Conservation (phyloP, 2,329 filamentous ascomycete species). For the Aspergillus carbonarius region DNA sequence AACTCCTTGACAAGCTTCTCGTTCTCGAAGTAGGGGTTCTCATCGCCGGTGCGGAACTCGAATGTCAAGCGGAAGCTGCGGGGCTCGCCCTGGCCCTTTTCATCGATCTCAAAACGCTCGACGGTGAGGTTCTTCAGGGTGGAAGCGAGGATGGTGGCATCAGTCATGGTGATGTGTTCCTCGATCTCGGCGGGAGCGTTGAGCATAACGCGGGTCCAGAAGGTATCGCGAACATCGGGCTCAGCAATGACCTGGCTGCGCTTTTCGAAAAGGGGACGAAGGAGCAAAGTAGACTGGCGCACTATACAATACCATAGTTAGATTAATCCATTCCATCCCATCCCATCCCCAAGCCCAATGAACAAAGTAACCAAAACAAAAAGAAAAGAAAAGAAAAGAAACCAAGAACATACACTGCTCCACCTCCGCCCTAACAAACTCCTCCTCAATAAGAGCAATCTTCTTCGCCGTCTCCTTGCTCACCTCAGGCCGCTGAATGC, state of each 20-base stretch:
- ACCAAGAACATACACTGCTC: constrained; percentile 59
- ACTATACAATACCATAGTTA: constrained; percentile 50
- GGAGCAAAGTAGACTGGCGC: constrained; percentile 68
- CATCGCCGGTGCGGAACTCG: constrained; percentile 60
- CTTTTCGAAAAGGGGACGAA: constrained; percentile 71
- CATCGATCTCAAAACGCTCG: constrained; percentile 72
- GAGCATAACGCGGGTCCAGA: constrained; percentile 94
- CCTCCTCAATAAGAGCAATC: constrained; percentile 74
- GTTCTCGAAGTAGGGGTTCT: constrained; percentile 82
- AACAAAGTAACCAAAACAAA: not conserved
- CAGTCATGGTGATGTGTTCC: constrained; percentile 79
- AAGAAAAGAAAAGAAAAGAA: constrained; percentile 40
- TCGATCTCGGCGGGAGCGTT: constrained; percentile 83
- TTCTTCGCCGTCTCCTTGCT: constrained; percentile 55
- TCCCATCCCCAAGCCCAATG: not conserved
- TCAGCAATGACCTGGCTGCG: constrained; percentile 68
- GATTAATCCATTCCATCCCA: not conserved
- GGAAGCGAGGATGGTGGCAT: constrained; percentile 67
- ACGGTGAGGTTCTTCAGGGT: constrained; percentile 69
- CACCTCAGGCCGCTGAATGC: constrained; percentile 34
- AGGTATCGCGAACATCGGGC: constrained; percentile 63
- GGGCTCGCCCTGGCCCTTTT: constrained; percentile 67
- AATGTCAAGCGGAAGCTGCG: constrained; percentile 76
- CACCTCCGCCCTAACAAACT: constrained; percentile 79
- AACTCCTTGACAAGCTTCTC: constrained; percentile 84